A percentile compares a stretch with the other conserved stretches of the same genome.
These are phyloP conservation scores for Debaryomyces tyrocola DNA, from an alignment of 805 yeast species.

Conservation along the genomic window DNA sequence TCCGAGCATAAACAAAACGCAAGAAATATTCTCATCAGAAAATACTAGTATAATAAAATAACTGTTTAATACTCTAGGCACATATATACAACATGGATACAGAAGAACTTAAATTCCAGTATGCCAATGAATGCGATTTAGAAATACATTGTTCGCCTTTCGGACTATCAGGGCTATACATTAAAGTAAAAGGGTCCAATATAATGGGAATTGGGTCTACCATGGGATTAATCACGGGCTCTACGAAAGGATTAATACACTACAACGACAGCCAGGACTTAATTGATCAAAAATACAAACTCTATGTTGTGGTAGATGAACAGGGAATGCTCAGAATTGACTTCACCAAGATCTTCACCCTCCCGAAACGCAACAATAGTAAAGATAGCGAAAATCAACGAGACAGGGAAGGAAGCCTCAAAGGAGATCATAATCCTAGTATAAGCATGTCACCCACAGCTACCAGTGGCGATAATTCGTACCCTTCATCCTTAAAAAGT, in stretches of 20 bases:
- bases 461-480: slow-evolving; percentile 2
- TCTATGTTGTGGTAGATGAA: slow-evolving; percentile 49
- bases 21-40: neutral
- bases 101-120: slow-evolving; percentile 31
- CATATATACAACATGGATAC: slow-evolving; percentile 3
- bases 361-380: slow-evolving; percentile 13
- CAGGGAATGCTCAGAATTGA: slow-evolving; percentile 49
- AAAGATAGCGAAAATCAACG: neutral
- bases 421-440: neutral
- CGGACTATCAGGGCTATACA: slow-evolving; percentile 52
- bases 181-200: slow-evolving; percentile 48
- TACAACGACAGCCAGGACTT: slow-evolving; percentile 50
- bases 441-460: neutral
- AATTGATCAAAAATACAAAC: slow-evolving; percentile 46
- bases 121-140: slow-evolving; percentile 50
- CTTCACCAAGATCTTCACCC: slow-evolving; percentile 46
- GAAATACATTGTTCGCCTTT: slow-evolving; percentile 59
- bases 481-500: neutral
- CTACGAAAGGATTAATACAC: slow-evolving; percentile 48
- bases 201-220: slow-evolving; percentile 57
- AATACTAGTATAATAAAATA: too few species aligned
- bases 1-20: neutral
- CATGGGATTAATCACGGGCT: slow-evolving; percentile 56
- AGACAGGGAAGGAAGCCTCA: neutral
- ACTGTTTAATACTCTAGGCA: too few species aligned